Conservation (phyloP, 2,329 filamentous ascomycete genomes). For the Fonsecaea nubica region DNA sequence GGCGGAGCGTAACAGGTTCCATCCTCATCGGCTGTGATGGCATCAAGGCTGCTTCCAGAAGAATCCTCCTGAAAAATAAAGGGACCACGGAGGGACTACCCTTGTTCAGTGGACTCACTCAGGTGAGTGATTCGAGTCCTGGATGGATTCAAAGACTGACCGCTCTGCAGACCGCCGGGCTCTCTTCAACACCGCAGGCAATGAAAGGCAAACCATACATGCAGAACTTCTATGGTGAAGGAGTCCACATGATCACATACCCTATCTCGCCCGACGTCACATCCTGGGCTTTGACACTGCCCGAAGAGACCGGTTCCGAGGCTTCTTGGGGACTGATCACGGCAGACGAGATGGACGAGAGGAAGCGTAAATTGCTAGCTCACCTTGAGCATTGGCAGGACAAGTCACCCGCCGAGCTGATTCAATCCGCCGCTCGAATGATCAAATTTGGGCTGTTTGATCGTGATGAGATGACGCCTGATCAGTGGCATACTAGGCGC, state of each 20-base stretch:
- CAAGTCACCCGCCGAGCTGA: conserved; percentile 11
- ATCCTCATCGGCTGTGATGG: conserved; percentile 62
- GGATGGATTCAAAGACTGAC: neutral
- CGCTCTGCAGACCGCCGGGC: conserved; percentile 23
- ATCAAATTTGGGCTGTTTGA: conserved; percentile 34
- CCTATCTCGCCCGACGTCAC: conserved; percentile 26
- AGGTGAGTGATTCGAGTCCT: conserved; percentile 16
- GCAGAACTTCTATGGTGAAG: conserved; percentile 30
- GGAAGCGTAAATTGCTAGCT: conserved; percentile 19
- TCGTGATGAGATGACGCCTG: conserved; percentile 25
- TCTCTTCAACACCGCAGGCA: conserved; percentile 22
- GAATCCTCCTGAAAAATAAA: conserved; percentile 21
- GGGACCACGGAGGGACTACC: conserved; percentile 18
- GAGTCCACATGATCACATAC: conserved; percentile 31
- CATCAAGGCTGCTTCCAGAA: conserved; percentile 31
- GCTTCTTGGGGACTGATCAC: conserved; percentile 27
- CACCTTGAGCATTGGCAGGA: conserved; percentile 22
- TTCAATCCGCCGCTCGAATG: conserved; percentile 18
- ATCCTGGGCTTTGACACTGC: conserved; percentile 28
- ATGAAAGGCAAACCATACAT: conserved; percentile 11
- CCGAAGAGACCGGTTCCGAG: conserved; percentile 22
- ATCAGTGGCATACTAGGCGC: conserved; percentile 26
- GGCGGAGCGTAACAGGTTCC: conserved; percentile 49
- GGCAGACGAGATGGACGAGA: conserved; percentile 21
- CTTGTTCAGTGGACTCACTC: conserved; percentile 24